Evolutionary conservation across 116 monocot genomes (phyloP), one percentile per base, ranked within the genome.

Genomic region (Phalaenopsis hybrid): DNA sequence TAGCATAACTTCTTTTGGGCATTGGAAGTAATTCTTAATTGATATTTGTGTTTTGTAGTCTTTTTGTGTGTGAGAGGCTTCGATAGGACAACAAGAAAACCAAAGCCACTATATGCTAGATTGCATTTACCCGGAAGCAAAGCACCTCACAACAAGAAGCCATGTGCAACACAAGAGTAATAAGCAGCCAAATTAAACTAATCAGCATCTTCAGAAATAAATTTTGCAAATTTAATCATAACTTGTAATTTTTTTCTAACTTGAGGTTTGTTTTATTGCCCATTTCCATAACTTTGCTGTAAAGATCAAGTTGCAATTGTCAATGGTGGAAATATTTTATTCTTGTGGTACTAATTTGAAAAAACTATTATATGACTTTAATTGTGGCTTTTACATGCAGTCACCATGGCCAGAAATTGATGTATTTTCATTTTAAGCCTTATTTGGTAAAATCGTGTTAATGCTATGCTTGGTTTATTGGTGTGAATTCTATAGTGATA

Each of bases 1-100:
- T 28, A 28, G 28, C 28, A 28, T 28, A 28, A 28, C 28, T 28
- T 28, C 28, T 28, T 28, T 28, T 28, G 28, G 28, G 28, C 28
- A 28, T 28, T 28, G 28, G 28, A 28, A 28, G 28, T 28, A 28
- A 28, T 28, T 28, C 28, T 28, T 28, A 28, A 28, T 28, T 6
- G 5, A 48, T 48, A 5, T 5, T n/a, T 72, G 41, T 72, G 1
- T 72, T 72, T 45, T 45, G 46, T 55, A 78, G 78, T 55, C 2
- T 78, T 78, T 52, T 13, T 78, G 51, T 78, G 78, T 31, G 78
- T 78, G 78, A 78, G 78, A 78, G 78, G 78, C 23, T 78, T 78
- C 13, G 78, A 78, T 78, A 50, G 55, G 78, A 11, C 4, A 55
- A 78, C 78, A 50, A 78, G 78, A n/a, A 55, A 50, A 52, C 78